A percentile compares a stretch with the other conserved stretches of the same genome.
Evolutionary conservation across 2,329 filamentous ascomycete genomes (phyloP).

Genomic region (Biscogniauxia sp.): DNA sequence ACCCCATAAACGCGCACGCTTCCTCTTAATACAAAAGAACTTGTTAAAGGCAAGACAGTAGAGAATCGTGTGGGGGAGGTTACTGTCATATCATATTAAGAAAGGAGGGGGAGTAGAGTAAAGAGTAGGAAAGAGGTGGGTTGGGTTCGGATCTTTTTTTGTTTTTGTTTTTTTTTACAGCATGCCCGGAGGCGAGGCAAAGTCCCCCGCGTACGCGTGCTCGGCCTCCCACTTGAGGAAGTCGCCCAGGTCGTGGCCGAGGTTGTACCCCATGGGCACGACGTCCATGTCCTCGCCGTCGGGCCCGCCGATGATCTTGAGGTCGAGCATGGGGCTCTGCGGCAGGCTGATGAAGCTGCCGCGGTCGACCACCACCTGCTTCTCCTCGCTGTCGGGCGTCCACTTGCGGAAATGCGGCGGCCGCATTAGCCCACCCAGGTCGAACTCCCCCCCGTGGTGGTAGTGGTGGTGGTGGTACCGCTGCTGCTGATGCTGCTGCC

Average conservation of each 20-base stretch:
- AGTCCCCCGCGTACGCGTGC: conserved; percentile 41
- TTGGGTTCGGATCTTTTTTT: no score
- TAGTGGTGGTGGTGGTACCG: conserved; percentile 9
- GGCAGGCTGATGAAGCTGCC: conserved; percentile 45
- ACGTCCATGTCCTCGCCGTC: conserved; percentile 39
- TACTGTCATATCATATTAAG: no score
- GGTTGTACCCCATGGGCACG: conserved; percentile 60
- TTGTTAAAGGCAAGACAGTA: not conserved
- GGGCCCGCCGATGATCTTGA: conserved; percentile 39
- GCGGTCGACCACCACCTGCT: conserved; percentile 19
- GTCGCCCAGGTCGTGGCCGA: conserved; percentile 57
- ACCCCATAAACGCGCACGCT: not conserved
- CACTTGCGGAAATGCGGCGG: conserved; percentile 23
- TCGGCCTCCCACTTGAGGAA: conserved; percentile 58
- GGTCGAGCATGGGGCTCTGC: conserved; percentile 50
- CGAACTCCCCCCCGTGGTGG: conserved; percentile 10
- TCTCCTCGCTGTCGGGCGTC: conserved; percentile 36
- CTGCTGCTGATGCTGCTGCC: no score
- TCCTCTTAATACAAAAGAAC: not conserved
- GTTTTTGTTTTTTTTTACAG: no score
- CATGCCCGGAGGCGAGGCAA: conserved; percentile 15
- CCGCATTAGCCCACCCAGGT: conserved; percentile 9
- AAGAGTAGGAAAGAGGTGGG: not conserved
- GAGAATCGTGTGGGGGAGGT: not conserved
- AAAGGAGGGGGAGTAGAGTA: no score